These are phyloP conservation scores for Glebionis coronaria DNA, from an alignment of 129 eudicot genomes.

Conservation along the genomic window DNA sequence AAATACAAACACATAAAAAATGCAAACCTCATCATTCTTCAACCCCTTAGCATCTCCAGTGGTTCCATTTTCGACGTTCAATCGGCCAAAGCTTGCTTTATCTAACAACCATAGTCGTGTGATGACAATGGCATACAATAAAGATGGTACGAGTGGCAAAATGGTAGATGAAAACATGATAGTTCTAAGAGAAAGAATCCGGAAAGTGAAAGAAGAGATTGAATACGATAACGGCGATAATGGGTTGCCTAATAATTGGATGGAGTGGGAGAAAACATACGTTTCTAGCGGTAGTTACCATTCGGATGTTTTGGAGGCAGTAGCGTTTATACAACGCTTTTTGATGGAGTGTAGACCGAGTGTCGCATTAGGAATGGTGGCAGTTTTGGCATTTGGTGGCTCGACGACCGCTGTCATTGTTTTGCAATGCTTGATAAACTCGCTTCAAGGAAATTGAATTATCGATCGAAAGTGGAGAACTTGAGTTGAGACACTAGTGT, in stretches of 20 bases:
- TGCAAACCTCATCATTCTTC: constrained; percentile 26
- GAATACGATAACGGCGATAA: constrained; percentile 1
- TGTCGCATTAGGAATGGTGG: constrained; percentile 42
- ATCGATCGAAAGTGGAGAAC: background rate
- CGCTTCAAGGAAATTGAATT: constrained; percentile 4
- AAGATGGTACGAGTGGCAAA: constrained; percentile 17
- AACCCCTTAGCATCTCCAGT: constrained; percentile 11
- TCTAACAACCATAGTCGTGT: background rate
- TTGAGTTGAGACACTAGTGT: background rate
- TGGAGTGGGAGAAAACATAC: constrained; percentile 57
- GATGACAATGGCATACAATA: constrained; percentile 24
- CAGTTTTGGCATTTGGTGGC: constrained; percentile 27
- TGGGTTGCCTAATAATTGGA: constrained; percentile 42
- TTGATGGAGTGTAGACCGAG: constrained; percentile 57
- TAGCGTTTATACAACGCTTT: constrained; percentile 39
- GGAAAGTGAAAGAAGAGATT: constrained; percentile 23
- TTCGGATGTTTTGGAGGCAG: constrained; percentile 39
- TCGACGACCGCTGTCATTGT: constrained; percentile 26
- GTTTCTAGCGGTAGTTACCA: constrained; percentile 30
- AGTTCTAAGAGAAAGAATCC: constrained; percentile 52
- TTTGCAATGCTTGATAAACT: constrained; percentile 33
- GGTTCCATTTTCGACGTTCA: constrained; percentile 10
- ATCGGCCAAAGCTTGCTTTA: background rate
- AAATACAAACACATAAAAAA: background rate
- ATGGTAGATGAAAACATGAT: constrained; percentile 43